Evolutionary conservation across 208 protist species (phyloP), one percentile per base, ranked within the genome.

Genomic region (Trypanosoma platydactyli): DNA sequence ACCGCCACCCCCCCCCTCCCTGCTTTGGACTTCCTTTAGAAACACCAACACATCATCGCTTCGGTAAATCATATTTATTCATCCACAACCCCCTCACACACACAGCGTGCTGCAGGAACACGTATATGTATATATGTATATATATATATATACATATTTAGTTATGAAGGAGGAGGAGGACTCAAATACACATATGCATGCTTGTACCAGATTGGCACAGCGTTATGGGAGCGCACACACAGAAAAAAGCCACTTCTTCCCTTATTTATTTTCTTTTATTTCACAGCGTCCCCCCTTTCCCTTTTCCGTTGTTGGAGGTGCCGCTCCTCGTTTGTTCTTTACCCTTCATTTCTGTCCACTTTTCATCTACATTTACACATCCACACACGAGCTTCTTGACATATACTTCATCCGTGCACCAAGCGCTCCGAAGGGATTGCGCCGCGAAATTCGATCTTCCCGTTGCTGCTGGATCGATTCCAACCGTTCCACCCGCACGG

Each of bases 371-470:
- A 20, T 56, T 42, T 59, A 48, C 6, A 16, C 15, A 5, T 42
- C 33, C 3, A 18, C 25, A 18, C 4, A 13, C 4, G 25, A 15
- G 40, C 55, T 27, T 1, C 9, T 3, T n/a, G 29, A 12, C 55
- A 49, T 78, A 56, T 86, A 85, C 27, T 79, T 71, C 12, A 62
- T 74, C 60, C 76, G 67, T 16, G 65, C 71, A 29, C 51, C 53
- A 53, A 86, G 66, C 45, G 76, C 30, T 18, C 59, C 30, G 76
- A 81, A 91, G n/a, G 84, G 81, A 59, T 84, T 71, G 3, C 29
- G n/a, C 9, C 56, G 24, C 22, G 46, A 41, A 22, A 53, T 1
- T 56, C 80, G 54, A 24, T 18, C 2, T 41, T 78, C 49, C 30
- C 33, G 29, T 18, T 48, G 12, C 57, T 53, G 41, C 24, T 15